A percentile compares a stretch with the other conserved stretches of the same genome.
Conservation (phyloP, 2,329 filamentous ascomycete genomes). For the Epichloe glyceriae region DNA sequence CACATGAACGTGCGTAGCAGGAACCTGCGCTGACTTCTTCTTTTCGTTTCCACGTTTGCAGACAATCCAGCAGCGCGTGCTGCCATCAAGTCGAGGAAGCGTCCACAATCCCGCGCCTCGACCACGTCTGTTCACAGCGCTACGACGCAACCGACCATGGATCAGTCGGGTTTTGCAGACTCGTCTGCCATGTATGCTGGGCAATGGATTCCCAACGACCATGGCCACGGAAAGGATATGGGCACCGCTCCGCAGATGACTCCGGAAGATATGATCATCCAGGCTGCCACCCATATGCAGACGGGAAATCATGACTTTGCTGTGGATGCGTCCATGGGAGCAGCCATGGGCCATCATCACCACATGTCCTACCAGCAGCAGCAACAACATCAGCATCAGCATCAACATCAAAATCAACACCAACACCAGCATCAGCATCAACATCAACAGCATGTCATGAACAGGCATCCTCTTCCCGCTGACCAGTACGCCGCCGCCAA, state of each 20-base stretch:
- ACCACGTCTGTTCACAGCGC: conserved; percentile 44
- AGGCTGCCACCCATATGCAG: conserved; percentile 43
- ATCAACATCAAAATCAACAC: conserved; percentile 20
- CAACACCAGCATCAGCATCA: conserved; percentile 22
- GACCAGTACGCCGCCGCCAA: conserved; percentile 37
- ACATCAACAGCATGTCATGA: conserved; percentile 24
- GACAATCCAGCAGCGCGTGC: conserved; percentile 20
- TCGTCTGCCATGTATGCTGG: conserved; percentile 31
- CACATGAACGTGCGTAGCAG: not conserved
- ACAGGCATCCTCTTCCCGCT: conserved; percentile 38
- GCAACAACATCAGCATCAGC: conserved; percentile 16
- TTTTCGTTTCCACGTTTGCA: conserved; percentile 6
- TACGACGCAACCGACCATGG: conserved; percentile 37
- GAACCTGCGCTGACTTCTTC: conserved; percentile 5
- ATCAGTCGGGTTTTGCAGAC: conserved; percentile 32
- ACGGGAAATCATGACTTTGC: conserved; percentile 35
- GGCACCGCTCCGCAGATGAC: conserved; percentile 33
- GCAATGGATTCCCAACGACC: conserved; percentile 37
- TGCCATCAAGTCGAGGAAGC: conserved; percentile 31
- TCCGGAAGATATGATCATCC: conserved; percentile 46
- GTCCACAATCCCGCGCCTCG: conserved; percentile 41
- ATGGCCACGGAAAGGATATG: conserved; percentile 31
- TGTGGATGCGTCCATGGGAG: conserved; percentile 33
- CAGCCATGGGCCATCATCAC: conserved; percentile 26
- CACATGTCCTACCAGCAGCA: conserved; percentile 28